Base-by-base conservation (phyloP, 306 rosid genomes). In the Gastrolobium villosum region DNA sequence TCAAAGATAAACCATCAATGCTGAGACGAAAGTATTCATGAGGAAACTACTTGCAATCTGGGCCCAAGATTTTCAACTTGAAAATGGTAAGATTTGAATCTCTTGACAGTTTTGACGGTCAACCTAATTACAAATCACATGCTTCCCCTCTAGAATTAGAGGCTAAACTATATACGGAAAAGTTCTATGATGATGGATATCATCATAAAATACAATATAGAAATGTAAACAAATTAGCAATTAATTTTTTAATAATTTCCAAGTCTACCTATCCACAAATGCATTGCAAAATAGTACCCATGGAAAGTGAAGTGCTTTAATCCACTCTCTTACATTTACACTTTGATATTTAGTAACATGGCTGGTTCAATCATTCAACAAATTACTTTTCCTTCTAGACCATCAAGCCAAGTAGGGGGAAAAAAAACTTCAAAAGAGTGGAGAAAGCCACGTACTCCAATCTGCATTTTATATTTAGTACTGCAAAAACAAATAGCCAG, bases 221-320 rank as follows among this genome's bases (percentile, higher is more conserved):
- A 63, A 39, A 63, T 43, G 4, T 4, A 60, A 11, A 28, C 44
- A 43, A 49, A 50, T 7, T 2, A 35, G 48, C 35, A 70, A 20
- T 10, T 15, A 37, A 32, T 43, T 5, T 34, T 32, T 31, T 6
- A n/a, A 43, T 31, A 5, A 32, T n/a, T 7, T 76, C 72, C 56
- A 54, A 41, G 30, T 55, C 75, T 77, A 55, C 11, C 48, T 14
- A 74, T n/a, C 11, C 48, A 56, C 45, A 57, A 50, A 39, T 43
- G 7, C 5, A 30, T 44, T 34, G 31, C 80, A 65, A 46, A 35
- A 4, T 44, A 67, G 37, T 49, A 10, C 32, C 66, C 67, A 66
- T 5, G 8, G 7, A 13, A 37, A 50, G 34, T 11, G 5, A 74
- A 30, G 59, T 14, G 6, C 60, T 59, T 34, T 15, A 3, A 46